Percentiles rank a stretch among this genome's conserved stretches.
Conservation (phyloP, 148 eudicot genomes). For the Rhododendron simsii region DNA sequence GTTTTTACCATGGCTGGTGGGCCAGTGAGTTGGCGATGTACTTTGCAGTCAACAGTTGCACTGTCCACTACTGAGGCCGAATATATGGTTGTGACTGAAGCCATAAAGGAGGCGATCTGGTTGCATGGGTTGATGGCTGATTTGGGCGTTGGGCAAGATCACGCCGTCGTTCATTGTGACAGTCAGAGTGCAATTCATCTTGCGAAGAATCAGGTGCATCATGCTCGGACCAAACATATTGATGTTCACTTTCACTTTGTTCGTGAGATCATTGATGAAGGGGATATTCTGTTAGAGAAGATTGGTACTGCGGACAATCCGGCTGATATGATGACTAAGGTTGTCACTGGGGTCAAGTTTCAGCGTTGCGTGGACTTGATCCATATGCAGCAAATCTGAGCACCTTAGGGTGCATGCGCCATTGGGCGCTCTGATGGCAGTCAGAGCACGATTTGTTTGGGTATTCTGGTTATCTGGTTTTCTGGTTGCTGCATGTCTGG, state of each 20-base stretch:
- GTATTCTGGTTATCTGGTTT: not conserved
- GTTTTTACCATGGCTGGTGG: not conserved
- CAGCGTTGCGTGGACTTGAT: not conserved
- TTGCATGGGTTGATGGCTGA: not conserved
- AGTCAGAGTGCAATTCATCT: not conserved
- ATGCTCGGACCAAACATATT: too few species aligned
- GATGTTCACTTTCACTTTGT: too few species aligned
- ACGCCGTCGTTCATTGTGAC: too few species aligned
- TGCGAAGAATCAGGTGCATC: too few species aligned
- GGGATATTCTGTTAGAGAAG: too few species aligned
- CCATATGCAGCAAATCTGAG: not conserved
- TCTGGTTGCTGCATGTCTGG: too few species aligned
- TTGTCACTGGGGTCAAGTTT: too few species aligned
- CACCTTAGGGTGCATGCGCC: not conserved
- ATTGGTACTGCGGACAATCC: too few species aligned
- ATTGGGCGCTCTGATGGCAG: not conserved
- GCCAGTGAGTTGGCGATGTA: not conserved
- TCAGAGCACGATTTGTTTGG: not conserved
- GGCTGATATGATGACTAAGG: too few species aligned
- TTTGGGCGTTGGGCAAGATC: not conserved
- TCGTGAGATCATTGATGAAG: too few species aligned
- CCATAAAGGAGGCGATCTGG: not conserved
- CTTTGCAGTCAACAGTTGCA: not conserved
- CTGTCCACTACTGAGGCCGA: not conserved
- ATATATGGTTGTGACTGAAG: not conserved